Conservation (phyloP, 106 monocot genomes). For the Allium cepa region DNA sequence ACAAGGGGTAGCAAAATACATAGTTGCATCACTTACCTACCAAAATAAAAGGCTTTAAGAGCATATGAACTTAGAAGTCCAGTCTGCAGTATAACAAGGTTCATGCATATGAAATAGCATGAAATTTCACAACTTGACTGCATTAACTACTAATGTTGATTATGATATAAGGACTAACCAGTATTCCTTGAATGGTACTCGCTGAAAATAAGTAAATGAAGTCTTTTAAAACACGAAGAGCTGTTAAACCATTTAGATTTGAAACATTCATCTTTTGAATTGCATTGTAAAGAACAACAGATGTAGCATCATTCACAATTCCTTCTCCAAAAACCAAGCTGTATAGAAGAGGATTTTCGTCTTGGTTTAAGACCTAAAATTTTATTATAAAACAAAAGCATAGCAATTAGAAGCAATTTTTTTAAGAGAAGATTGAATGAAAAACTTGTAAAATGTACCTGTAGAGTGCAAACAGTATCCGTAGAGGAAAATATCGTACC, state of each 20-base stretch:
- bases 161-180: slow-evolving; percentile 32
- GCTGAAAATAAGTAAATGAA: slow-evolving; percentile 69
- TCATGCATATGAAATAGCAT: neutral
- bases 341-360: slow-evolving; percentile 66
- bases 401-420: neutral
- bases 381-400: neutral
- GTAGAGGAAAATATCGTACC: slow-evolving; percentile 85
- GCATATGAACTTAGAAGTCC: slow-evolving; percentile 63
- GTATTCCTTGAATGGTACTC: slow-evolving; percentile 64
- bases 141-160: no score
- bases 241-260: slow-evolving; percentile 37
- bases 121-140: neutral
- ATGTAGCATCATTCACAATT: slow-evolving; percentile 81
- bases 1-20: neutral
- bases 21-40: slow-evolving; percentile 37
- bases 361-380: slow-evolving; percentile 58
- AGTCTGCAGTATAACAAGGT: slow-evolving; percentile 26
- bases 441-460: slow-evolving; percentile 24
- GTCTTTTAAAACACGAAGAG: slow-evolving; percentile 32
- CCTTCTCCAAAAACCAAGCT: slow-evolving; percentile 92
- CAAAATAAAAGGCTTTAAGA: slow-evolving; percentile 72
- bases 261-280: slow-evolving; percentile 54
- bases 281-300: slow-evolving; percentile 67
- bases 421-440: neutral
- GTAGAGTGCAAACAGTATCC: slow-evolving; percentile 78